These are phyloP conservation scores for Plasmodium knowlesi DNA, from an alignment of 169 alveolate genomes.

Conservation along the genomic window DNA sequence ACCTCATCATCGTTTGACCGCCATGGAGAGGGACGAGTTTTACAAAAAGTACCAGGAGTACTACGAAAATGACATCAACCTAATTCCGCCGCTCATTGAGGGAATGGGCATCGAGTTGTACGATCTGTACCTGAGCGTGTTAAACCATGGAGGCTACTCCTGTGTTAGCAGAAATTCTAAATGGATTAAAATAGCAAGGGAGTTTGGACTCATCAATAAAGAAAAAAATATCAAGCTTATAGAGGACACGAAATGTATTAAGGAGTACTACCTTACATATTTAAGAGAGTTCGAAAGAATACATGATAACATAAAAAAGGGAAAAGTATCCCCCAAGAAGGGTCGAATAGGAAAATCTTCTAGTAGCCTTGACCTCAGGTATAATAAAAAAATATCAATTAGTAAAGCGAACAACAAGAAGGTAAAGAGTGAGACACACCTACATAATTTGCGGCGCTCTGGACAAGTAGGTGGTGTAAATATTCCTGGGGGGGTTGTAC, in stretches of 20 bases:
- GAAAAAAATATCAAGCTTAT: conserved; percentile 56
- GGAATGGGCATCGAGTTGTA: conserved; percentile 32
- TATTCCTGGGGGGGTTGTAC: neutral
- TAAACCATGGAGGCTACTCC: conserved; percentile 71
- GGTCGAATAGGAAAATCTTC: neutral
- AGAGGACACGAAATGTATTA: conserved; percentile 26
- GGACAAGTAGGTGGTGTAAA: neutral
- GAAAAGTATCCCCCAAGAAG: conserved; percentile 41
- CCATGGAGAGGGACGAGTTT: conserved; percentile 61
- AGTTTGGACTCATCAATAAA: conserved; percentile 60
- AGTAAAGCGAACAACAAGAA: neutral
- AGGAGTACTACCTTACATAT: conserved; percentile 71
- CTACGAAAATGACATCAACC: conserved; percentile 21
- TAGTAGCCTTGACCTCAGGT: neutral
- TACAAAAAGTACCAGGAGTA: conserved; percentile 55
- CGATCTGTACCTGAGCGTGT: conserved; percentile 58
- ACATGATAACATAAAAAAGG: conserved; percentile 67
- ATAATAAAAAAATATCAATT: conserved; percentile 16
- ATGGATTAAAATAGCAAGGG: conserved; percentile 72
- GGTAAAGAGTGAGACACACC: neutral
- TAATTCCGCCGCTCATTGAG: conserved; percentile 23
- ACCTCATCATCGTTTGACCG: too few relatives aligned
- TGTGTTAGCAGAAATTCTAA: conserved; percentile 72
- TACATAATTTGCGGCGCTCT: neutral
- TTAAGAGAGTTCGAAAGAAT: conserved; percentile 72